Base-by-base conservation (phyloP, 345 rosid species). In the Syzygium grande region DNA sequence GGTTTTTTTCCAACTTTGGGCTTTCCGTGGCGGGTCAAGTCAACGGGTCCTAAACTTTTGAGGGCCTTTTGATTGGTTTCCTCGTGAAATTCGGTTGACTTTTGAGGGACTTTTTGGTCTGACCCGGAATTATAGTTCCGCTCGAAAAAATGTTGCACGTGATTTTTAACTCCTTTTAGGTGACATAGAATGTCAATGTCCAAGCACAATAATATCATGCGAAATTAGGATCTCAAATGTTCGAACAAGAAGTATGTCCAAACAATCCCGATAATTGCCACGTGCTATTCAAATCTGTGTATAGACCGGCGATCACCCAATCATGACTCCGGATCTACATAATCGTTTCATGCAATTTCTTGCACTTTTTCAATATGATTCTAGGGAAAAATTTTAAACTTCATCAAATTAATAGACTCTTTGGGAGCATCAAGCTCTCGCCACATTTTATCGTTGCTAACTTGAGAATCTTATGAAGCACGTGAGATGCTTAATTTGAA, bases 211-310 rank as follows among this genome's bases (percentile, higher is more conserved):
- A 0, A 19, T 19, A 9, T 53, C 34, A 17, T 13, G 7, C 1
- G 3, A 68, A 68, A 34, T 34, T 17, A 34, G 34, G 0, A 68
- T 17, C 23, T 2, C 2, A 0, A 30, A 2, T 3, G 49, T 30
- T 34, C 1, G 1, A 1, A 19, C 10, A 7, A 19, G 38, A 73
- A 73, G 8, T 6, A 10, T 73, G 15, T 38, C 25, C 49, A 0
- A 2, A 0, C 83, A 73, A 4, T 21, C 1, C 1, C 0, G 1
- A 19, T 73, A 38, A 5, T 25, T 25, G 13, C 6, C 25, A 5
- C 2, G 10, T 34, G 49, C 2, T 2, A 2, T 68, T 34, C 79
- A 34, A 68, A 68, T 4, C 6, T 9, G 19, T 3, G 23, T 5
- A 19, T 73, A 9, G 21, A 22, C 5, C 4, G 3, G 2, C 6